A percentile compares a stretch with the other conserved stretches of the same genome.
Conservation (phyloP, 495 filamentous ascomycete genomes). For the Barbatosphaeria neglecta region DNA sequence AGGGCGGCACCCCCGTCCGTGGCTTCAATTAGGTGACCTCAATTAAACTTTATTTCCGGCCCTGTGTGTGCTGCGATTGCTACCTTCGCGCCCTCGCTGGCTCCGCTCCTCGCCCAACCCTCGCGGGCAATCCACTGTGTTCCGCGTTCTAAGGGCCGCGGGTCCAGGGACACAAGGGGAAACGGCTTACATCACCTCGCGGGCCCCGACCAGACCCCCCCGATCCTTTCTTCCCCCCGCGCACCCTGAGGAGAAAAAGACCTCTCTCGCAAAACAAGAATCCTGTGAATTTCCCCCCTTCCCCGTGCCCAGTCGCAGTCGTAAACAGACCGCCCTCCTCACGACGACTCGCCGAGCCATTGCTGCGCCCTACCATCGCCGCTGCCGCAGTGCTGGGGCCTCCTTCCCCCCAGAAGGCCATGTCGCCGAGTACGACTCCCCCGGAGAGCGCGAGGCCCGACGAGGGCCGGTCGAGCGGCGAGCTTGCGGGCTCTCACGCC, state of each 20-base stretch:
- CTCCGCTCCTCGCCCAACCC: no score
- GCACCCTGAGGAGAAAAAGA: neutral
- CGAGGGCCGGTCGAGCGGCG: constrained; percentile 12
- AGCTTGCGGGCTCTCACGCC: constrained; percentile 10
- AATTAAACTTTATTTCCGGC: no score
- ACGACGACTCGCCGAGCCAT: neutral
- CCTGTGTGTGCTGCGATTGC: no score
- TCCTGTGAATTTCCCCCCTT: no score
- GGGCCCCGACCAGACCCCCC: neutral
- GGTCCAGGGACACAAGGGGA: neutral
- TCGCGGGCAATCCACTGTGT: neutral
- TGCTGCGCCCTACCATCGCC: no score
- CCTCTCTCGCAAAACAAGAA: neutral
- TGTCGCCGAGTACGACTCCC: neutral
- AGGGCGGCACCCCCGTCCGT: no score
- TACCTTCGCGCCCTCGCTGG: no score
- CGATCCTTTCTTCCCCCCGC: neutral
- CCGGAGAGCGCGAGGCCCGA: constrained; percentile 19
- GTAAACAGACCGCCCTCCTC: no score
- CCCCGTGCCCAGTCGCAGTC: neutral
- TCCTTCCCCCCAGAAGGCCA: neutral
- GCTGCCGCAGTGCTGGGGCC: no score
- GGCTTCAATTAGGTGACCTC: no score
- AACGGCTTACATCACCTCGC: neutral
- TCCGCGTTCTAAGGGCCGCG: neutral